A percentile compares a stretch with the other conserved stretches of the same genome.
Conservation (phyloP, 257 asterid genomes). For the Nicotiana knightiana region DNA sequence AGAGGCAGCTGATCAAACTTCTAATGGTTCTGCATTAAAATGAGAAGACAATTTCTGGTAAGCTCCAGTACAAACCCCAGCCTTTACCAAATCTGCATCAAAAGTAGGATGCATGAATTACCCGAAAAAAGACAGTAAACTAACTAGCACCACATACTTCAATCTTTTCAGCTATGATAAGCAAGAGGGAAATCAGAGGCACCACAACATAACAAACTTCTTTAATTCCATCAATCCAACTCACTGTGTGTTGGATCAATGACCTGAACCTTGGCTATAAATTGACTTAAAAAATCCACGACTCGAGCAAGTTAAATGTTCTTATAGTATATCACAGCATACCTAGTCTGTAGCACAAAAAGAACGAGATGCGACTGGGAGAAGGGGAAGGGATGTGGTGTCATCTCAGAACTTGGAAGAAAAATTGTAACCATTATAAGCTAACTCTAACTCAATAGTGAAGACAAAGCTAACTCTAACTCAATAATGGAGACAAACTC, state of each 20-base stretch:
- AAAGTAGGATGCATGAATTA: background rate
- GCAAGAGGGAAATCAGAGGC: background rate
- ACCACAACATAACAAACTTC: background rate
- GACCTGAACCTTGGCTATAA: background rate
- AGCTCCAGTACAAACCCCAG: background rate
- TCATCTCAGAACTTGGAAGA: background rate
- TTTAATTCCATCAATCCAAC: background rate
- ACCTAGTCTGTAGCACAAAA: background rate
- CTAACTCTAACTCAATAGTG: background rate
- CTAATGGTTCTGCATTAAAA: background rate
- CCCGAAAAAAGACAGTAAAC: background rate
- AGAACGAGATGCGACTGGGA: background rate
- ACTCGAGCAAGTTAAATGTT: background rate
- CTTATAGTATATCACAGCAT: background rate
- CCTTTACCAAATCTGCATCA: background rate
- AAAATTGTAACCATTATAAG: background rate
- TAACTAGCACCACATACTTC: background rate
- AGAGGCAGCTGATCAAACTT: slow-evolving; percentile 9
- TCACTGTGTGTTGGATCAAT: background rate
- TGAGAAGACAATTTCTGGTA: background rate
- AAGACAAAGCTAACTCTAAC: background rate
- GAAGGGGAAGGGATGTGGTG: background rate
- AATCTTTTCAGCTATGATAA: background rate
- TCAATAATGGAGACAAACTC: background rate
- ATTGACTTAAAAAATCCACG: background rate